Evolutionary conservation across 2,329 filamentous ascomycete species (phyloP), one percentile per base, ranked within the genome.

Genomic region (Amauroascus niger): DNA sequence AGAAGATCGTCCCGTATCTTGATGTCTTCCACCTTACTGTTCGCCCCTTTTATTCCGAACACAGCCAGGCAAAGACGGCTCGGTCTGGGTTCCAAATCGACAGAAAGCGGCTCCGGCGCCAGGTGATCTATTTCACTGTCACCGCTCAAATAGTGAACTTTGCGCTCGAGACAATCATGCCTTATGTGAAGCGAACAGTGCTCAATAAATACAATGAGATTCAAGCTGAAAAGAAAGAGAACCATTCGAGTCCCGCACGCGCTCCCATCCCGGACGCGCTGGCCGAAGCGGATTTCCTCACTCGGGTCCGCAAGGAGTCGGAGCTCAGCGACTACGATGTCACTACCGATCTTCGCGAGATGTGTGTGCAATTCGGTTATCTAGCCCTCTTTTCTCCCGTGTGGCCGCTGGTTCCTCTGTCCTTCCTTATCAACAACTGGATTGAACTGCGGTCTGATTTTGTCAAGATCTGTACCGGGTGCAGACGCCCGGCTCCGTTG

Each of bases 351-450:
- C 87, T 96, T 58, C 80, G 93, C 35, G 93, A 98, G 72, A 95
- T 95, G 89, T 81, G 89, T 26, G 81, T 95, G 57, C 88, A 93
- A 62, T 88, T 79, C 75, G 88, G 90, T 28, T 97, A 96, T 67
- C 77, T 98, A 0, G 85, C 87, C 0, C 78, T 97, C 8, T 97
- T 97, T 69, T 93, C 88, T 0, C 87, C 93, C 1, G 83, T 95
- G 52, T 98, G 93, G 93, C 93, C 93, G 0, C 75, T 97, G n/a
- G 90, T 91, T 0, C 84, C 86, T 1, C 78, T 88, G 54, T 91
- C 86, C 1, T 97, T 97, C 73, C 74, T 97, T 11, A 74, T 93
- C 69, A 97, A 97, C 73, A 94, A 97, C 72, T 97, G 91, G 89
- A 74, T 98, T 54, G 93, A 97, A 67, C 79, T 97, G 37, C 86